Percentiles rank a stretch among this genome's conserved stretches.
Evolutionary conservation across 345 rosid species (phyloP).

Genomic region (Raphanus raphanistrum): DNA sequence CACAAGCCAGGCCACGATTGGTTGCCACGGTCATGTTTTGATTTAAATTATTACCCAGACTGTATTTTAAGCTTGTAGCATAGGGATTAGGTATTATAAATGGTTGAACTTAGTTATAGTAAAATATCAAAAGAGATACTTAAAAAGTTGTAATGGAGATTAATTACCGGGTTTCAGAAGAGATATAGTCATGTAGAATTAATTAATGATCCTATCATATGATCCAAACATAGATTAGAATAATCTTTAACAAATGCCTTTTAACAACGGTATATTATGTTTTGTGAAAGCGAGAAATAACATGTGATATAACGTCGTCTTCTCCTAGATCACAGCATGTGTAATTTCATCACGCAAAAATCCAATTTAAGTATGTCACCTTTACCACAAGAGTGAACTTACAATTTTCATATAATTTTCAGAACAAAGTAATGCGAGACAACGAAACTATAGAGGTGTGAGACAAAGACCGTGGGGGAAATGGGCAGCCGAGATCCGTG

Average conservation of each 20-base stretch:
- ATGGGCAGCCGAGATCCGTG: slow-evolving; percentile 43
- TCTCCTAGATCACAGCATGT: background rate
- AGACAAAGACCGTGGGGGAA: slow-evolving; percentile 44
- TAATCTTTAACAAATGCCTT: background rate
- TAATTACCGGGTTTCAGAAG: background rate
- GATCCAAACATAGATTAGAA: background rate
- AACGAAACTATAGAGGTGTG: slow-evolving; percentile 41
- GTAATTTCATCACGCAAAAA: background rate
- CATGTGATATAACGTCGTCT: background rate
- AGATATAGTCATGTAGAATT: background rate
- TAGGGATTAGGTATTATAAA: background rate
- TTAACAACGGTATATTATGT: background rate
- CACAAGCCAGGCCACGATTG: too few relatives aligned
- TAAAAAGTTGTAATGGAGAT: background rate
- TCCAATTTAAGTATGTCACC: background rate
- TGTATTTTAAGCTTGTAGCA: background rate
- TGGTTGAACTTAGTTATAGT: background rate
- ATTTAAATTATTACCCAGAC: too few relatives aligned
- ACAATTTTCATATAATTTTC: background rate
- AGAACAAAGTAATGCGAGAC: slow-evolving; percentile 23
- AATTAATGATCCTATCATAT: background rate
- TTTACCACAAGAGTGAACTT: background rate
- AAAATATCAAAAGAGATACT: background rate
- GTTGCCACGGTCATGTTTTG: too few relatives aligned
- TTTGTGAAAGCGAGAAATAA: background rate